Conservation (phyloP, 768 basidiomycete genomes). For the Leccinum broughii region DNA sequence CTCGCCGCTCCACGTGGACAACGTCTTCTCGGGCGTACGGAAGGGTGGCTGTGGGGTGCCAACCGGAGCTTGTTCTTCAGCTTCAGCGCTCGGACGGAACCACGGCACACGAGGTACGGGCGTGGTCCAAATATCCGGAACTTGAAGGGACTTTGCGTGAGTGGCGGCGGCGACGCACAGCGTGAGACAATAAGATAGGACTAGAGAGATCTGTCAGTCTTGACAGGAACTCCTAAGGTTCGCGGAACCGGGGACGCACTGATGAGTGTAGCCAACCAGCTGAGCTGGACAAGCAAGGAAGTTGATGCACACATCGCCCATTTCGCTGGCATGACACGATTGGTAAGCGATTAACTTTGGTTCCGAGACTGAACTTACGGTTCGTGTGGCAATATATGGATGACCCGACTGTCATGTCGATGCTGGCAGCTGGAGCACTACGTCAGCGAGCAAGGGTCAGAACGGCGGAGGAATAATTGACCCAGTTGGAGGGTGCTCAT, state of each 20-base stretch:
- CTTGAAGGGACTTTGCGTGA: constrained; percentile 39
- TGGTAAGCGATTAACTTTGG: constrained; percentile 4
- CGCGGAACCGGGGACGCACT: constrained; percentile 36
- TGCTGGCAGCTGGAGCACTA: constrained; percentile 43
- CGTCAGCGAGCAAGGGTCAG: background rate
- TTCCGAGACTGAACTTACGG: constrained; percentile 30
- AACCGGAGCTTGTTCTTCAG: constrained; percentile 1
- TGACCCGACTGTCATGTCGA: constrained; percentile 47
- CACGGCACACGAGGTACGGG: constrained; percentile 56
- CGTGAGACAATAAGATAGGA: constrained; percentile 54
- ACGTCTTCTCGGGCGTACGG: constrained; percentile 8
- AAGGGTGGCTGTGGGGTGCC: constrained; percentile 6
- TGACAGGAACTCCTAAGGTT: no score
- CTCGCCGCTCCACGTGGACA: constrained; percentile 10
- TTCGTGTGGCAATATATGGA: constrained; percentile 35
- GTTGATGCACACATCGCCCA: constrained; percentile 50
- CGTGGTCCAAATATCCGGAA: constrained; percentile 51
- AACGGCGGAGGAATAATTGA: background rate
- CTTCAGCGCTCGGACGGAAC: constrained; percentile 42
- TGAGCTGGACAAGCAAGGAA: constrained; percentile 45
- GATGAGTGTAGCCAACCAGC: constrained; percentile 49
- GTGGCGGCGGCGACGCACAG: constrained; percentile 48
- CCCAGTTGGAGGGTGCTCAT: constrained; percentile 50
- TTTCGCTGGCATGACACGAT: constrained; percentile 29
- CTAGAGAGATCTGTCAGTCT: constrained; percentile 30